A percentile compares a stretch with the other conserved stretches of the same genome.
phyloP scores from a whole-genome alignment of 2,329 filamentous ascomycete species.

The Sporothrix globosa region DNA sequence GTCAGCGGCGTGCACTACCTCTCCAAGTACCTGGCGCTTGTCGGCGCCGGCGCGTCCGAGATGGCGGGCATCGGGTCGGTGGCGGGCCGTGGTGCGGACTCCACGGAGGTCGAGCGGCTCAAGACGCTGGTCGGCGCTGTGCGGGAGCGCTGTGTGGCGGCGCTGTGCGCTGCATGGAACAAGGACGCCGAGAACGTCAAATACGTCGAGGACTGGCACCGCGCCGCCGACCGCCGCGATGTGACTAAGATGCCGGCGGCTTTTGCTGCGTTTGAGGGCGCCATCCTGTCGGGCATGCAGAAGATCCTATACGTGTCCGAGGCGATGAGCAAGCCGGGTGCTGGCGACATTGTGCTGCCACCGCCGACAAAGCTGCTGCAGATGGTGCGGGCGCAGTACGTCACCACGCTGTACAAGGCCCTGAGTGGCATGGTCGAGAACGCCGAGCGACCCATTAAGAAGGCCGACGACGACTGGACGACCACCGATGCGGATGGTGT shows the following conservation, averaged over 20 bases:
- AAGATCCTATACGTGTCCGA: slow-evolving; percentile 94
- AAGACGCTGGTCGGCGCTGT: slow-evolving; percentile 74
- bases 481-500: slow-evolving; percentile 47
- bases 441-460: slow-evolving; percentile 73
- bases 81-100: slow-evolving; percentile 57
- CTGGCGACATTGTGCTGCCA: slow-evolving; percentile 77
- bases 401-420: slow-evolving; percentile 90
- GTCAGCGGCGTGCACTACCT: slow-evolving; percentile 91
- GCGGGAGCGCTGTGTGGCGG: slow-evolving; percentile 81
- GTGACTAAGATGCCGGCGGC: slow-evolving; percentile 87
- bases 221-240: slow-evolving; percentile 78
- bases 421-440: slow-evolving; percentile 97
- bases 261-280: slow-evolving; percentile 83
- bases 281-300: slow-evolving; percentile 83
- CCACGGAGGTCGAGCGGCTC: slow-evolving; percentile 69
- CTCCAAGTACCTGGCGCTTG: slow-evolving; percentile 75
- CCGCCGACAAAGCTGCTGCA: slow-evolving; percentile 86
- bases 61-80: slow-evolving; percentile 71
- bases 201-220: slow-evolving; percentile 89
- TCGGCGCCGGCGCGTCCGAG: slow-evolving; percentile 86
- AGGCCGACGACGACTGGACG: slow-evolving; percentile 65
- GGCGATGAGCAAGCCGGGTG: slow-evolving; percentile 72
- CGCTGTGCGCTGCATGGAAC: slow-evolving; percentile 89
- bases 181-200: slow-evolving; percentile 92
- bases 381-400: slow-evolving; percentile 89